A percentile compares a stretch with the other conserved stretches of the same genome.
phyloP scores from a whole-genome alignment of 1,139 yeast genomes.

The Debaryomyces fabryi region DNA sequence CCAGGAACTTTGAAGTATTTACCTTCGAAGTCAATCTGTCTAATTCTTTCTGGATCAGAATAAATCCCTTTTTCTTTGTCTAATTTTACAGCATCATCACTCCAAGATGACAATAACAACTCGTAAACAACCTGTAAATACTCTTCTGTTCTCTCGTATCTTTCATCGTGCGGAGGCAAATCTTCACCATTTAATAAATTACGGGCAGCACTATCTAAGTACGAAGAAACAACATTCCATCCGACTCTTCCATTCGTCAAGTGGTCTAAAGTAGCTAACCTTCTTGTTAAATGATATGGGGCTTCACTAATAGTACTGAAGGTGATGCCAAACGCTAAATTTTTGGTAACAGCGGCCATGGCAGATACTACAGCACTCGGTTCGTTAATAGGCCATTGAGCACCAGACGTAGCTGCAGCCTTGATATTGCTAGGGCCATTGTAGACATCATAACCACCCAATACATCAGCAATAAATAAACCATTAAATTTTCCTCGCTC shows the following conservation, averaged over 20 bases:
- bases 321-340: constrained; percentile 44
- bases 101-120: constrained; percentile 45
- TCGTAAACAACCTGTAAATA: constrained; percentile 44
- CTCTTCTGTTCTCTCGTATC: constrained; percentile 47
- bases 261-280: constrained; percentile 46
- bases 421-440: constrained; percentile 39
- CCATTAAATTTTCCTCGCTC: constrained; percentile 50
- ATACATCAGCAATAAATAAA: constrained; percentile 50
- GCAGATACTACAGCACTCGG: constrained; percentile 45
- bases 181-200: constrained; percentile 36
- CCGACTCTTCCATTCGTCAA: constrained; percentile 49
- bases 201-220: constrained; percentile 43
- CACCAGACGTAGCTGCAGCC: constrained; percentile 43
- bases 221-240: constrained; percentile 47
- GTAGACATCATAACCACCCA: constrained; percentile 48
- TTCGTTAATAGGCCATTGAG: constrained; percentile 47
- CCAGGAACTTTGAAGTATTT: constrained; percentile 47
- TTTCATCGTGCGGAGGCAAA: constrained; percentile 42
- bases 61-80: constrained; percentile 36
- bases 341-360: constrained; percentile 45
- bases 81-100: constrained; percentile 45
- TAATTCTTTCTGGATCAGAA: constrained; percentile 20
- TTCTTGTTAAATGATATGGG: constrained; percentile 47
- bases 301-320: constrained; percentile 48
- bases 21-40: constrained; percentile 35